Percentiles rank a stretch among this genome's conserved stretches.
These are phyloP conservation scores for Neoboletus brunneissimus DNA, from an alignment of 768 basidiomycete genomes.

Conservation along the genomic window DNA sequence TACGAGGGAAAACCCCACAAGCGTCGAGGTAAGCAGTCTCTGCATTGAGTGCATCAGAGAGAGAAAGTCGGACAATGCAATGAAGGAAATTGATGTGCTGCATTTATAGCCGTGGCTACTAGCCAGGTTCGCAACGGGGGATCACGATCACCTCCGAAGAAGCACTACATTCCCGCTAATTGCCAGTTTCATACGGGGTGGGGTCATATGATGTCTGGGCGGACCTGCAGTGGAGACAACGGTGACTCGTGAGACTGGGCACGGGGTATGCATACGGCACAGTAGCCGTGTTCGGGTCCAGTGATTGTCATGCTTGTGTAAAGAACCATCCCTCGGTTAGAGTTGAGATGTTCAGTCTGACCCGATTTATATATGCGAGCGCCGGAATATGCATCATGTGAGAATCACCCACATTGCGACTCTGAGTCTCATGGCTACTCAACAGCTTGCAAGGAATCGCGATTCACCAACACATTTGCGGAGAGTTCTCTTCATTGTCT, in stretches of 20 bases:
- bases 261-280: constrained; percentile 3
- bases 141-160: background rate
- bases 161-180: constrained; percentile 9
- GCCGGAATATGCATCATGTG: background rate
- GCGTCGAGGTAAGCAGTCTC: constrained; percentile 12
- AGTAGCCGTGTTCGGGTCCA: background rate
- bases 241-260: background rate
- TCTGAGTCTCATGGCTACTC: background rate
- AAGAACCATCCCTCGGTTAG: background rate
- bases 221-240: background rate
- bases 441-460: background rate
- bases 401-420: background rate
- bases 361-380: background rate
- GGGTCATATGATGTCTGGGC: constrained; percentile 7
- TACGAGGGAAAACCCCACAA: constrained; percentile 31
- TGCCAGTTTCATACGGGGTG: background rate
- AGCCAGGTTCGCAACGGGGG: background rate
- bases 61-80: constrained; percentile 38
- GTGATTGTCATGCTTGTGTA: background rate
- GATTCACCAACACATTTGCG: background rate
- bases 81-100: background rate
- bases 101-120: constrained; percentile 18
- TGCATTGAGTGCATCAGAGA: constrained; percentile 40
- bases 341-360: background rate
- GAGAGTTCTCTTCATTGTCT: background rate